phyloP scores from a whole-genome alignment of 2,329 filamentous ascomycete species.

The Apiospora saccharicola region DNA sequence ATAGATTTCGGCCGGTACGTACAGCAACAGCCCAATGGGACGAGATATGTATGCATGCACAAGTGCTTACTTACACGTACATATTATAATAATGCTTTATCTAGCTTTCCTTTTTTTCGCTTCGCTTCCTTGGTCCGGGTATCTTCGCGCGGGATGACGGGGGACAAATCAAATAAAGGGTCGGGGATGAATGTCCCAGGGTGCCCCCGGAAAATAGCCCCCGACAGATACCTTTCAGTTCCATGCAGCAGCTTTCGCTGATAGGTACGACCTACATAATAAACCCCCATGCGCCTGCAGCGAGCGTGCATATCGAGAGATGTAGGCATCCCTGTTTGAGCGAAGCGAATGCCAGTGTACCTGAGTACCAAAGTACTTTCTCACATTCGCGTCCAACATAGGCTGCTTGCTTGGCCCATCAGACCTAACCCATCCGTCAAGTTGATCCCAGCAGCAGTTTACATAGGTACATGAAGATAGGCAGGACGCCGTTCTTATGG shows the following conservation, averaged over 20 bases:
- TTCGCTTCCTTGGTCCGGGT: background rate
- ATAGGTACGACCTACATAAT: background rate
- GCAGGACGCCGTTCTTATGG: background rate
- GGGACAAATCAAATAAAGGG: background rate
- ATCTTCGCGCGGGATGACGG: background rate
- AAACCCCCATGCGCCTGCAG: slow-evolving; percentile 7
- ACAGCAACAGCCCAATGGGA: background rate
- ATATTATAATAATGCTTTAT: background rate
- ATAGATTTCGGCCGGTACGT: background rate
- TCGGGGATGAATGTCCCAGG: background rate
- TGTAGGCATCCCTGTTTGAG: slow-evolving; percentile 5
- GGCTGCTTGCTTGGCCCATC: background rate
- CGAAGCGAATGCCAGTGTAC: slow-evolving; percentile 3
- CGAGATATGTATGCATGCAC: background rate
- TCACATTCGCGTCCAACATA: slow-evolving; percentile 7
- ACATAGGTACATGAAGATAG: background rate
- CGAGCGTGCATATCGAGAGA: slow-evolving; percentile 6
- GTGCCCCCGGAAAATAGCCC: slow-evolving; percentile 7
- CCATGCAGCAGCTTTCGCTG: slow-evolving; percentile 17
- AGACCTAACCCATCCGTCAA: background rate
- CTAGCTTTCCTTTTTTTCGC: background rate
- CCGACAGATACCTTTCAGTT: slow-evolving; percentile 19
- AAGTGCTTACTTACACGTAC: background rate
- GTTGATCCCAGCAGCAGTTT: background rate
- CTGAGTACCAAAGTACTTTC: background rate